phyloP scores from a whole-genome alignment of 2,329 filamentous ascomycete species.

The Emmonsia crescens region DNA sequence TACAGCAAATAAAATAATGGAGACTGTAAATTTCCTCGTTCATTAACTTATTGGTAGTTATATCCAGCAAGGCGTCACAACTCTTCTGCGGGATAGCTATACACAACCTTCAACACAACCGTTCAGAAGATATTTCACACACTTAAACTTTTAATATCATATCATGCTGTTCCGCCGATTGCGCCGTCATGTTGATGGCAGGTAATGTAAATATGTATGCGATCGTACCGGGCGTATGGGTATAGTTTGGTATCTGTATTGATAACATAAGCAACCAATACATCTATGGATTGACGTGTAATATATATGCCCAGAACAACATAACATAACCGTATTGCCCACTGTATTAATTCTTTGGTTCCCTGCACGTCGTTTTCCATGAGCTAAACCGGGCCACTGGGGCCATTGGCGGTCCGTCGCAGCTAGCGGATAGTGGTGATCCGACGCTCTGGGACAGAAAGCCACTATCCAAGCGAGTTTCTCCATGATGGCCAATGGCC shows the following conservation, averaged over 20 bases:
- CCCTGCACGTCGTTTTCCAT: not conserved
- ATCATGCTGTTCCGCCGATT: no score
- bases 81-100: not conserved
- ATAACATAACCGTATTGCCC: not conserved
- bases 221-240: not conserved
- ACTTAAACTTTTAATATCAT: no score
- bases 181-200: not conserved
- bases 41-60: no score
- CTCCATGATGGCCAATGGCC: constrained; percentile 17
- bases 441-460: constrained; percentile 1
- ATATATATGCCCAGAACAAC: not conserved
- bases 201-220: not conserved
- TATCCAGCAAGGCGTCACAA: not conserved
- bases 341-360: not conserved
- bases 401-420: constrained; percentile 1
- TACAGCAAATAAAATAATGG: not conserved
- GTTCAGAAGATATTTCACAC: not conserved
- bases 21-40: not conserved
- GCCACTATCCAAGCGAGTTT: not conserved
- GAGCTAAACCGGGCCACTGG: constrained; percentile 3
- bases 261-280: not conserved
- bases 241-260: not conserved
- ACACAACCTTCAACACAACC: not conserved
- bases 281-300: not conserved
- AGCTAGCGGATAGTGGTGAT: not conserved